A percentile compares a stretch with the other conserved stretches of the same genome.
Conservation (phyloP, 2,329 filamentous ascomycete genomes). For the Ophidiomyces ophidiicola region DNA sequence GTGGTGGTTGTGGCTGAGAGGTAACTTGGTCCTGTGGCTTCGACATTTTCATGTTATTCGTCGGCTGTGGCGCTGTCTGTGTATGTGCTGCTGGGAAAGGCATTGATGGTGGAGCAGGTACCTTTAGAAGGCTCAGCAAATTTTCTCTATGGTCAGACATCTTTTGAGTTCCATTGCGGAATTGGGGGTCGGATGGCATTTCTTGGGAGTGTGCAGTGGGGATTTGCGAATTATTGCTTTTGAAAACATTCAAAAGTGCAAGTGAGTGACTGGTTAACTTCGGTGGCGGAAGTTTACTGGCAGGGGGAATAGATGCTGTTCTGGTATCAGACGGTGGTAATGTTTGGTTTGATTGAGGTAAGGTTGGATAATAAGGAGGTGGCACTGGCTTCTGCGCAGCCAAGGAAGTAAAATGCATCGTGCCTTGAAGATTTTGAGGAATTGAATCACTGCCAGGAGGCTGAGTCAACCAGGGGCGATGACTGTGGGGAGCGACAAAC, state of each 20-base stretch:
- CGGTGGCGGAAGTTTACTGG: slow-evolving; percentile 46
- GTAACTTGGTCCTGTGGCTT: not conserved
- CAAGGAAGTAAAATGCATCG: not conserved
- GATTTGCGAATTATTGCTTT: slow-evolving; percentile 24
- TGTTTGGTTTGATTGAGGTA: not conserved
- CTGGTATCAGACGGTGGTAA: slow-evolving; percentile 1
- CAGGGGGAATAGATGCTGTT: slow-evolving; percentile 41
- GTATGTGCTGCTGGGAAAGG: not conserved
- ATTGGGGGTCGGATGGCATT: slow-evolving; percentile 15
- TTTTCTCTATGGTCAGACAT: slow-evolving; percentile 29
- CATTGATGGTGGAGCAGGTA: slow-evolving; percentile 1
- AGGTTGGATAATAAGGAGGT: not conserved
- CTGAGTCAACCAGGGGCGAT: not conserved
- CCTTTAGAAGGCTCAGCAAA: slow-evolving; percentile 24
- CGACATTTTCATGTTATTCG: not conserved
- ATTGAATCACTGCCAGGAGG: not conserved
- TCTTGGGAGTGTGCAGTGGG: slow-evolving; percentile 18
- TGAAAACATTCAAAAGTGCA: slow-evolving; percentile 49
- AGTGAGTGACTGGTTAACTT: slow-evolving; percentile 47
- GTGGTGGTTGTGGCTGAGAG: not conserved
- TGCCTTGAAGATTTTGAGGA: not conserved
- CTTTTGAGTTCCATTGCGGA: slow-evolving; percentile 17
- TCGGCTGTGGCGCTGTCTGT: slow-evolving; percentile 34
- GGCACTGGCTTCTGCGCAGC: not conserved
- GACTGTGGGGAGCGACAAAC: not conserved